Percentiles rank a stretch among this genome's conserved stretches.
These are phyloP conservation scores for Dioszegia crocea DNA, from an alignment of 768 basidiomycete species.

Conservation along the genomic window DNA sequence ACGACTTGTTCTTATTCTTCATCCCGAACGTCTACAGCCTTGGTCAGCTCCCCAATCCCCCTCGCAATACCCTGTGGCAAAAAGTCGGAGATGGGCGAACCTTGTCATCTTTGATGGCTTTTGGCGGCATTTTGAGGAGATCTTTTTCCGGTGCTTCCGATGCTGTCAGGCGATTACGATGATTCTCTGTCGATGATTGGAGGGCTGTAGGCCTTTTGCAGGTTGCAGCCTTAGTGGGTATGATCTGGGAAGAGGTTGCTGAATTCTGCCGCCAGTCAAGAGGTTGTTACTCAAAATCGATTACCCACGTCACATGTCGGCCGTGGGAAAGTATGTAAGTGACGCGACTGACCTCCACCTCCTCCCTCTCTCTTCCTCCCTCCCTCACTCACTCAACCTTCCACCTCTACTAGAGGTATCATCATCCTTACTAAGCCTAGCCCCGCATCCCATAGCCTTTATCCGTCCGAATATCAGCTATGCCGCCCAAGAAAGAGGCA, in stretches of 20 bases:
- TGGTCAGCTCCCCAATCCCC: conserved; percentile 2
- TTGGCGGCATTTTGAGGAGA: conserved; percentile 41
- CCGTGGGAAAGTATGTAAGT: conserved; percentile 1
- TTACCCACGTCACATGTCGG: too few species aligned
- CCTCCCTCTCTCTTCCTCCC: conserved; percentile 2
- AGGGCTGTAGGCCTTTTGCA: not conserved
- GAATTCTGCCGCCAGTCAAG: too few species aligned
- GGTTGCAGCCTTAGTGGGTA: not conserved
- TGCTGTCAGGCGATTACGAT: conserved; percentile 4
- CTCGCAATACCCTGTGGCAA: too few species aligned
- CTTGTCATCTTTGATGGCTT: conserved; percentile 43
- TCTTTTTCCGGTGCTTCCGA: not conserved
- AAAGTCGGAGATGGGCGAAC: conserved; percentile 13
- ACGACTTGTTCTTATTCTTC: conserved; percentile 62
- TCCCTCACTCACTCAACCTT: too few species aligned
- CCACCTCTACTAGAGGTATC: too few species aligned
- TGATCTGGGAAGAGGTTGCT: too few species aligned
- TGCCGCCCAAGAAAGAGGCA: conserved; percentile 42
- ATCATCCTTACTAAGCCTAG: too few species aligned
- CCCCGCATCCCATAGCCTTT: not conserved
- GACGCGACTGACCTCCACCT: not conserved
- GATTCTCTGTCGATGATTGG: not conserved
- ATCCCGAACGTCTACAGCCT: conserved; percentile 51
- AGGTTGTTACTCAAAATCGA: too few species aligned
- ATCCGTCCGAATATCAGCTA: conserved; percentile 5